Base-by-base conservation (phyloP, 257 asterid genomes). In the Datura wrightii region DNA sequence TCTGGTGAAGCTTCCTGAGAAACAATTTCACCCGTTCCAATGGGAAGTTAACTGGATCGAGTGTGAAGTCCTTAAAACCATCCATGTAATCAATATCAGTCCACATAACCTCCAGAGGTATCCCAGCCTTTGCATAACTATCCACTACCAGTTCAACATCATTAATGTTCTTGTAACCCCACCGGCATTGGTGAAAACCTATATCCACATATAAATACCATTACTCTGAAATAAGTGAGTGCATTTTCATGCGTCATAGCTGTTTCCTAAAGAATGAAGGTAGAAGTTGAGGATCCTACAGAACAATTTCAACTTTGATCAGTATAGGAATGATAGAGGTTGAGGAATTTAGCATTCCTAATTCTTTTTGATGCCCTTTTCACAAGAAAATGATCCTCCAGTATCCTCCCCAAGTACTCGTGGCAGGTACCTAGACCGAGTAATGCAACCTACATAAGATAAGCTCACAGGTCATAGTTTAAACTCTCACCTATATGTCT, bases 131-230 rank as follows among this genome's bases (percentile, higher is more conserved):
- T 39, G 89, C 87, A 82, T 87, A 87, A 42, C 58, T 15, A 46
- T 39, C 71, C n/a, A 87, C 86, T 31, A 87, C 87, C n/a, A 24
- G 18, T 56, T 82, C 86, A 78, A 84, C 41, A 42, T 81, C 87
- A 84, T 36, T 34, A 31, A 87, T 83, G 36, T 82, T 65, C 37
- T 74, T 83, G 59, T 87, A 87, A 10, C 89, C 89, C 76, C 79
- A 87, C 2, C 85, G 81, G 82, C 89, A 87, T 54, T 87, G 89
- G 79, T 87, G 87, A 84, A 87, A 87, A 24, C 89, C 89, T 84
- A 34, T 31, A 44, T 48, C 10, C 13, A 19, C 66, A 71, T n/a
- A 44, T 19, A 3, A 71, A 44, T 42, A 44, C 76, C 24, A n/a
- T 10, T 71, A 44, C 39, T 42, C 15, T n/a, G 3, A 71, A 44